phyloP scores from a whole-genome alignment of 2,329 filamentous ascomycete species.

The Golovinomyces cichoracearum region DNA sequence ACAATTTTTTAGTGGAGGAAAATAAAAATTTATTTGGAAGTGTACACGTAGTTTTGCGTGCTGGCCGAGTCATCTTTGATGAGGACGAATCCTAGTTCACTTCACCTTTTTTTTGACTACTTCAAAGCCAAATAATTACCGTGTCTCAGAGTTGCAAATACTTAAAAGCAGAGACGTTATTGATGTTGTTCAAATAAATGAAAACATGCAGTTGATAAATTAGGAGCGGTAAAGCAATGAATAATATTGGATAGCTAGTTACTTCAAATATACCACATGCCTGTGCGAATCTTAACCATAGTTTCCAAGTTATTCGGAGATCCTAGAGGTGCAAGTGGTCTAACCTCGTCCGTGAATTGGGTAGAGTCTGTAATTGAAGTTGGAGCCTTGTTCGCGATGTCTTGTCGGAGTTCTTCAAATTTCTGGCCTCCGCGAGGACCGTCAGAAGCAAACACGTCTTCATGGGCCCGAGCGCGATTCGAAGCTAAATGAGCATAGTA shows the following conservation, averaged over 20 bases:
- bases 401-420: conserved; percentile 13
- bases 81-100: too few species aligned
- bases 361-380: conserved; percentile 8
- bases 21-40: too few species aligned
- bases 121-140: too few species aligned
- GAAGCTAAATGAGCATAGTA: conserved; percentile 91
- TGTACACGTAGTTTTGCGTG: too few species aligned
- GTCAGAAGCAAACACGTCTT: conserved; percentile 23
- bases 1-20: too few species aligned
- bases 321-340: conserved; percentile 11
- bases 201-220: too few species aligned
- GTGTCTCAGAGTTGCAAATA: too few species aligned
- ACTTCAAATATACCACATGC: conserved; percentile 16
- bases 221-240: too few species aligned
- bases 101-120: too few species aligned
- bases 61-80: too few species aligned
- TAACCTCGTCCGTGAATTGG: conserved; percentile 4
- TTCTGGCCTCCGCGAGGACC: conserved; percentile 21
- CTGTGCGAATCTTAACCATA: conserved; percentile 8
- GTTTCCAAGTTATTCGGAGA: conserved; percentile 3
- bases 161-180: too few species aligned
- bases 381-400: conserved; percentile 4
- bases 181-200: too few species aligned
- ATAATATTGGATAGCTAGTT: neutral
- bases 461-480: conserved; percentile 52